These are phyloP conservation scores for Solanum pimpinellifolium DNA, from an alignment of 257 asterid species.

Conservation along the genomic window DNA sequence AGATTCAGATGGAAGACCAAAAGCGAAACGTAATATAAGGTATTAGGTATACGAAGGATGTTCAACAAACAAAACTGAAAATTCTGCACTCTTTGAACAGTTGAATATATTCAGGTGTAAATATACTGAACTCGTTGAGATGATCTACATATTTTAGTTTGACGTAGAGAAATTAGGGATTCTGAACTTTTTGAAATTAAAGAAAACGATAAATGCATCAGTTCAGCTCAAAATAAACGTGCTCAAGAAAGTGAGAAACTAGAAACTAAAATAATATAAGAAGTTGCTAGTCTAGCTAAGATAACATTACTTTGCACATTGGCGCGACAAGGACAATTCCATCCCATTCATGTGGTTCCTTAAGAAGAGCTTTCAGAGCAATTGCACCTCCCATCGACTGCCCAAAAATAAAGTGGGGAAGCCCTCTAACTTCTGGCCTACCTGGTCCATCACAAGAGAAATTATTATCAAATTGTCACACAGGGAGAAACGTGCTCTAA, in stretches of 20 bases:
- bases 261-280: neutral
- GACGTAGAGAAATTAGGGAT: neutral
- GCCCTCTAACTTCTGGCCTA: slow-evolving; percentile 71
- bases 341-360: slow-evolving; percentile 68
- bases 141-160: neutral
- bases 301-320: slow-evolving; percentile 71
- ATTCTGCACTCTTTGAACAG: neutral
- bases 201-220: neutral
- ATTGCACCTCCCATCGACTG: slow-evolving; percentile 99
- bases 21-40: neutral
- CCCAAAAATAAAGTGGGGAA: slow-evolving; percentile 79
- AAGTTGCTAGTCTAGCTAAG: neutral
- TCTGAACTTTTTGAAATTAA: neutral
- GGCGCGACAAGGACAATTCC: slow-evolving; percentile 94
- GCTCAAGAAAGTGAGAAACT: neutral
- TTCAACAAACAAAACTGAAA: neutral
- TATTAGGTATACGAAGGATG: neutral
- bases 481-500: neutral
- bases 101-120: neutral
- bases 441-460: slow-evolving; percentile 30
- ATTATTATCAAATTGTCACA: neutral
- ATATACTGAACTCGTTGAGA: neutral
- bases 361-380: slow-evolving; percentile 76
- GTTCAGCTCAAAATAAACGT: neutral
- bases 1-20: neutral